These are phyloP conservation scores for Paecilomyces niveus DNA, from an alignment of 2,329 filamentous ascomycete species.

Conservation along the genomic window DNA sequence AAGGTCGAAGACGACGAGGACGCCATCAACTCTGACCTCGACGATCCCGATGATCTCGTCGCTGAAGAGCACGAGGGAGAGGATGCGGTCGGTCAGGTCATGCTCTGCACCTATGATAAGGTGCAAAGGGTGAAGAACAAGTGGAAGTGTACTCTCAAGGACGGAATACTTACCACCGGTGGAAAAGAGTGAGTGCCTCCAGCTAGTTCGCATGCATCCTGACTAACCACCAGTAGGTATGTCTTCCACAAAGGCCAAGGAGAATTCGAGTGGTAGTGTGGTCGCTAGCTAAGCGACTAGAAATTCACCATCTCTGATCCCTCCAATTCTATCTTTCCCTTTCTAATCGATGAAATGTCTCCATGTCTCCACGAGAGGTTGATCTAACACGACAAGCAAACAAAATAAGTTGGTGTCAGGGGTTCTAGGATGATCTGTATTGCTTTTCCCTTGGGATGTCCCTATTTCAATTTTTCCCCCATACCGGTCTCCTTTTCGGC, in stretches of 20 bases:
- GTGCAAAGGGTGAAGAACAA: constrained; percentile 99
- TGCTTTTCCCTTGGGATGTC: neutral
- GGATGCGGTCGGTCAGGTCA: constrained; percentile 76
- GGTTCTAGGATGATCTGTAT: neutral
- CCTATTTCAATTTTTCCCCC: neutral
- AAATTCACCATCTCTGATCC: neutral
- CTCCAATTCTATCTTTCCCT: neutral
- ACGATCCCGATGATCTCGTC: constrained; percentile 81
- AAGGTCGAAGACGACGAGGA: constrained; percentile 72
- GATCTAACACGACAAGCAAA: neutral
- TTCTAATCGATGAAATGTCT: neutral
- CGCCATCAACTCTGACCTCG: constrained; percentile 96
- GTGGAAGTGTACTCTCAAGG: constrained; percentile 98
- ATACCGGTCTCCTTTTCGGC: neutral
- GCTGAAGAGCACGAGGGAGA: constrained; percentile 84
- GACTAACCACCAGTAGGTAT: constrained; percentile 49
- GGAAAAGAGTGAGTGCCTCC: constrained; percentile 67
- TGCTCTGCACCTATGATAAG: constrained; percentile 99
- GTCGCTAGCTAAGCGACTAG: neutral
- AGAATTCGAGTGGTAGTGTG: constrained; percentile 90
- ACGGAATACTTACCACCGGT: constrained; percentile 87
- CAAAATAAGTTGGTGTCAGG: neutral
- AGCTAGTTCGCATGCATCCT: neutral
- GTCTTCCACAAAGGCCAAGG: constrained; percentile 97
- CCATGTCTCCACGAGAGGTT: neutral